Base-by-base conservation (phyloP, 2,329 filamentous ascomycete species). In the Phoma sp. region DNA sequence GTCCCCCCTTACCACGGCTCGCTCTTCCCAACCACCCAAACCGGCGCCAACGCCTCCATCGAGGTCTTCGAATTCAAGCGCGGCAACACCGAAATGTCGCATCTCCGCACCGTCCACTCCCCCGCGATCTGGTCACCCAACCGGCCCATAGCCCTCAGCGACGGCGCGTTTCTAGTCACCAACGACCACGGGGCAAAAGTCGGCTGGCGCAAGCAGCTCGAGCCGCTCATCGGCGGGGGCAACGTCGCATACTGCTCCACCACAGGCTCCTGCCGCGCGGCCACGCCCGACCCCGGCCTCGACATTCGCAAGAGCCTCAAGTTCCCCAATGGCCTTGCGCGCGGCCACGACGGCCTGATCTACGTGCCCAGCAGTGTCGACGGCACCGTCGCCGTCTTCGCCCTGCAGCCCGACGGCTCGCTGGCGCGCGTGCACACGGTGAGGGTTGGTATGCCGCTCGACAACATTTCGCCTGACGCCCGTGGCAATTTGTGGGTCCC, bases 131-230 rank as follows among this genome's bases (percentile, higher is more conserved):
- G 33, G 48, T 59, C 62, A 0, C 64, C 65, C 4, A 70, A 70
- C 38, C 61, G 67, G n/a, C 55, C 68, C 4, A 65, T 64, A 1
- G 57, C 62, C 2, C 22, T 70, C 7, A 59, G 56, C 1, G 58
- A 54, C 25, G 62, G 64, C 14, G 62, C 56, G 0, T 67, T 70
- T 32, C 49, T 68, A 3, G 55, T 68, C 7, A 65, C 60, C 4
- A 70, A 70, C 24, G 67, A 71, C 33, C 67, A 71, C 25, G 67
- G 65, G n/a, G 57, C 41, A 1, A 69, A 65, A 32, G 54, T 61
- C 18, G 64, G 64, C n/a, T 57, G 55, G 59, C 30, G 64, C 59
- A 62, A 64, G 10, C 23, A 57, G 29, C 55, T 72, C 2, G 68
- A 71, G 36, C 51, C 51, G 23, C 35, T 70, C 24, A 55, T 71